Percentiles rank a stretch among this genome's conserved stretches.
Conservation (phyloP, 1,284 basidiomycete species). For the Amylostereum chailletii region DNA sequence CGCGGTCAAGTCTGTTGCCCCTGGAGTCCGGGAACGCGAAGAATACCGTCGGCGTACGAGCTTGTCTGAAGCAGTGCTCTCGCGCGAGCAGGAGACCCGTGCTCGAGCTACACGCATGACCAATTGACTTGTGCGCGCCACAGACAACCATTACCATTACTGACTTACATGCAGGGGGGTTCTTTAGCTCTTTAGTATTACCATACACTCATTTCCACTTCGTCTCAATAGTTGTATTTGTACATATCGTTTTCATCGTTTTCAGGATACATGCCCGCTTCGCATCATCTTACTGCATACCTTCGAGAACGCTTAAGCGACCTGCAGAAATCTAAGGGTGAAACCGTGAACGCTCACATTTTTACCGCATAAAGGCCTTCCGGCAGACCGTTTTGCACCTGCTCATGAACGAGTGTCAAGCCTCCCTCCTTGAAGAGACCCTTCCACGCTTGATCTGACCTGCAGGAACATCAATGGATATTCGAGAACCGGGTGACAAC, state of each 20-base stretch:
- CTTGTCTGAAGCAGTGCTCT: conserved; percentile 36
- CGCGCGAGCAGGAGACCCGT: conserved; percentile 13
- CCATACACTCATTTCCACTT: too few species aligned
- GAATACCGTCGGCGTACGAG: conserved; percentile 36
- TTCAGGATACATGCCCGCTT: too few species aligned
- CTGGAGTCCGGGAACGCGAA: conserved; percentile 42
- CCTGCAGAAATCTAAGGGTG: neutral
- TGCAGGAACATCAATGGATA: conserved; percentile 20
- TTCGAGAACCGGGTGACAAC: neutral
- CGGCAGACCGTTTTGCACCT: conserved; percentile 74
- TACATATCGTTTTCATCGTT: neutral
- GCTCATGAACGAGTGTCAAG: conserved; percentile 57
- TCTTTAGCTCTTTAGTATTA: neutral
- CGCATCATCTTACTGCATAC: conserved; percentile 4
- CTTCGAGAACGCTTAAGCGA: neutral
- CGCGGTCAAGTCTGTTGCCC: conserved; percentile 49
- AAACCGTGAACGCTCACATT: conserved; percentile 43
- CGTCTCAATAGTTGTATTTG: too few species aligned
- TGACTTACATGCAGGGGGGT: too few species aligned
- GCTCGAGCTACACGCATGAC: too few species aligned
- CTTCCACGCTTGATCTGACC: conserved; percentile 81
- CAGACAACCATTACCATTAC: too few species aligned
- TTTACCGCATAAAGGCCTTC: conserved; percentile 75
- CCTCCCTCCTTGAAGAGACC: conserved; percentile 63
- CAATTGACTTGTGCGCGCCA: too few species aligned